Evolutionary conservation across 495 filamentous ascomycete genomes (phyloP).

Genomic region (Tuber brumale): DNA sequence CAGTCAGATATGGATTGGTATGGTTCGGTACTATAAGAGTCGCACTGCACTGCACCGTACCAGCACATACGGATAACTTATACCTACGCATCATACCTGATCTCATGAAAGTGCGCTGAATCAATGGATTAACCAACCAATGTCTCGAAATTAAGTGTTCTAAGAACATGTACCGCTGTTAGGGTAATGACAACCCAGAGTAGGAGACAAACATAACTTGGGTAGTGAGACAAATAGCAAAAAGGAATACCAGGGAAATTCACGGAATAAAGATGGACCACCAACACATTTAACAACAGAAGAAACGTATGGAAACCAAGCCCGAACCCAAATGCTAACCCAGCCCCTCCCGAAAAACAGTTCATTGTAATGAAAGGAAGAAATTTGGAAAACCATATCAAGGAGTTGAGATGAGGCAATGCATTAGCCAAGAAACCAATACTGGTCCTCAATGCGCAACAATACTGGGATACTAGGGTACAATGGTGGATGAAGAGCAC

Average conservation of each 20-base stretch:
- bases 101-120: neutral
- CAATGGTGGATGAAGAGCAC: conserved; percentile 10
- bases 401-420: neutral
- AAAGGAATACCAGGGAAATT: neutral
- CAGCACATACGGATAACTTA: neutral
- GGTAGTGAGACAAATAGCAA: neutral
- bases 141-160: neutral
- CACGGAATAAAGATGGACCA: neutral
- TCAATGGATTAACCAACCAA: neutral
- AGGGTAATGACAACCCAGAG: neutral
- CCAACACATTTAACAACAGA: neutral
- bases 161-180: neutral
- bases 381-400: neutral
- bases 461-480: conserved; percentile 33
- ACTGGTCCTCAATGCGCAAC: neutral
- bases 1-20: no score
- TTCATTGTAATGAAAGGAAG: neutral
- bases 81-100: neutral
- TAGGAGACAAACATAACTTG: neutral
- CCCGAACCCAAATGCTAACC: conserved; percentile 1
- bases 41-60: neutral
- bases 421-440: neutral
- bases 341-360: conserved; percentile 1
- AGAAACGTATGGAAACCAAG: neutral
- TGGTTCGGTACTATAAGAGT: neutral